Percentiles rank a stretch among this genome's conserved stretches.
Conservation (phyloP, 768 basidiomycete genomes). For the Leucocoprinus leucothites region DNA sequence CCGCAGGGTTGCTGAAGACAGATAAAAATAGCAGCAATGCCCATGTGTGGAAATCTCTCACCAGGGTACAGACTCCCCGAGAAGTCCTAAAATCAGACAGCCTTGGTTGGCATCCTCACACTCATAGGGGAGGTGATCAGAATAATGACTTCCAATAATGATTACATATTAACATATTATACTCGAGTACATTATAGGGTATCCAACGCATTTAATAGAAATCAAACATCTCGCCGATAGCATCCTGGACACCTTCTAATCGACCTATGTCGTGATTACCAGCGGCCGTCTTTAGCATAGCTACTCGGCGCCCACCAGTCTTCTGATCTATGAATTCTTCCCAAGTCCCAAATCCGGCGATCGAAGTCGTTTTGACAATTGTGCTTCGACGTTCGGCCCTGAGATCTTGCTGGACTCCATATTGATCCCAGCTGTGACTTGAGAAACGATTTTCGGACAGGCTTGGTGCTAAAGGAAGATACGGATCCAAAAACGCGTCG, state of each 20-base stretch:
- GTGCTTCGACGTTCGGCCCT: constrained; percentile 35
- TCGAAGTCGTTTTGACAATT: constrained; percentile 39
- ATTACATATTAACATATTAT: too few relatives aligned
- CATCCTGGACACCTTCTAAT: constrained; percentile 69
- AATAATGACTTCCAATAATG: too few relatives aligned
- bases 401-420: constrained; percentile 31
- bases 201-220: constrained; percentile 17
- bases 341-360: constrained; percentile 42
- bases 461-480: constrained; percentile 39
- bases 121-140: too few relatives aligned
- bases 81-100: not conserved
- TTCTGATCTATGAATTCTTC: constrained; percentile 33
- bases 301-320: constrained; percentile 42
- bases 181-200: not conserved
- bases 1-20: too few relatives aligned
- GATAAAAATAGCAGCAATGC: too few relatives aligned
- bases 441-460: constrained; percentile 34
- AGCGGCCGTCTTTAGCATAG: constrained; percentile 51
- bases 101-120: too few relatives aligned
- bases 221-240: constrained; percentile 44
- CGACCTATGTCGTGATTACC: constrained; percentile 62
- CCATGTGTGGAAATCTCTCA: too few relatives aligned
- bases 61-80: too few relatives aligned
- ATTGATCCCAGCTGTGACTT: constrained; percentile 39
- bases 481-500: constrained; percentile 57